Evolutionary conservation across 1,139 yeast genomes (phyloP), one percentile per base, ranked within the genome.

Genomic region (Suhomyces ambrosiae): DNA sequence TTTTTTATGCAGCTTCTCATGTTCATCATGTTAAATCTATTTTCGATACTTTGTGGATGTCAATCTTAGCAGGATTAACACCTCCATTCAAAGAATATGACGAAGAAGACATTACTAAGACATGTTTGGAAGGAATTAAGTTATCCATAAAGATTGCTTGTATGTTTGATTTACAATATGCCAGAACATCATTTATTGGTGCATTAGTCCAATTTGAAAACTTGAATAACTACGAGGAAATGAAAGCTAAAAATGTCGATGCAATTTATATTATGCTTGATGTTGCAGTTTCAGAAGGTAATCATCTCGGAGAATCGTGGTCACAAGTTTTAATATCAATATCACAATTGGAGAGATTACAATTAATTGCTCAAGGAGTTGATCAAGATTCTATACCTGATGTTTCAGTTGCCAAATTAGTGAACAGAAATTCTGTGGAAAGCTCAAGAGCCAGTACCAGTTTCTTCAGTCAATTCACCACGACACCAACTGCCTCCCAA

Each of bases 11-110:
- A 4, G 78, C 96, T 0, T 82, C 92, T 3, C 92, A 86, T 56
- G 80, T 87, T 13, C 94, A 88, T 48, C 97, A 92, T 58, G 96
- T 90, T 15, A 85, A 79, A 54, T 92, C 97, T 1, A 87, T 94
- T 57, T 92, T 92, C 63, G 97, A 90, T 53, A 88, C 88, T 10
- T 70, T 87, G 33, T 94, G 99, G 99, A 89, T 92, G 97, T 88
- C 97, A 0, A 78, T 92, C 37, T 71, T 94, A 48, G 98, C 97
- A 5, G 97, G 96, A 0, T 72, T 94, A 37, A 88, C 97, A 0
- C 94, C 95, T 3, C 95, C 96, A 4, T 88, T 90, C 64, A 89
- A 86, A 56, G 96, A 87, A 44, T 82, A 84, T 44, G 94, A 87
- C 46, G 96, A 89, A 49, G 73, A 74, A 11, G 92, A 82, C 34